Base-by-base conservation (phyloP, 306 rosid genomes). In the Nissolia schottii region DNA sequence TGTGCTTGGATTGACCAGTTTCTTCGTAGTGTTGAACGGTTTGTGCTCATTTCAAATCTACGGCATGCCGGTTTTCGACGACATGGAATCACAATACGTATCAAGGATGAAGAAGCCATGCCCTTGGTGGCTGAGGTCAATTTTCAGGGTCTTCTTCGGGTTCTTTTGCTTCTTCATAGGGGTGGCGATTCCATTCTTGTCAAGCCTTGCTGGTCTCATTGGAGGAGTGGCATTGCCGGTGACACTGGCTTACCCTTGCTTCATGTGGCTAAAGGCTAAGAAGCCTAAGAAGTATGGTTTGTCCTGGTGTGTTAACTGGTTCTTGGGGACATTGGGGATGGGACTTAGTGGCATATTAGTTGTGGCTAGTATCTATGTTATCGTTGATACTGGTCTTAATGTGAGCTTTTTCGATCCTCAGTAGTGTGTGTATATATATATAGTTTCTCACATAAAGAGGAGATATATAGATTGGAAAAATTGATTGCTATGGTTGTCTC, bases 351-450 rank as follows among this genome's bases (percentile, higher is more conserved):
- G 6, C 1, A 1, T 83, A 14, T 25, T 86, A 69, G 28, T 83
- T 7, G 85, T 81, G 0, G 87, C 94, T 58, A 89, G 94, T 20
- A 0, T 85, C 6, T 90, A 86, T 74, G 83, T 90, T 64, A 78
- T 90, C 22, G 59, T 90, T 67, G 81, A 86, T 1, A 90, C 89
- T 27, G 97, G 97, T 23, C 31, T 90, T 60, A 5, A 79, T 14
- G 81, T 88, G 6, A 86, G 86, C 32, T 90, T 90, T 79, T 90
- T 90, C 75, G 64, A 90, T 45, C 97, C 97, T 70, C 57, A 88
- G 37, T 88, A 85, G 27, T 53, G n/a, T n/a, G n/a, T n/a, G n/a
- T n/a, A n/a, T n/a, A n/a, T n/a, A n/a, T n/a, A n/a, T n/a, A n/a
- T n/a, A n/a, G n/a, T n/a, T n/a, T n/a, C 4, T 66, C 13, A 14